Evolutionary conservation across 306 rosid genomes (phyloP), one percentile per base, ranked within the genome.

Genomic region (Geum urbanum): DNA sequence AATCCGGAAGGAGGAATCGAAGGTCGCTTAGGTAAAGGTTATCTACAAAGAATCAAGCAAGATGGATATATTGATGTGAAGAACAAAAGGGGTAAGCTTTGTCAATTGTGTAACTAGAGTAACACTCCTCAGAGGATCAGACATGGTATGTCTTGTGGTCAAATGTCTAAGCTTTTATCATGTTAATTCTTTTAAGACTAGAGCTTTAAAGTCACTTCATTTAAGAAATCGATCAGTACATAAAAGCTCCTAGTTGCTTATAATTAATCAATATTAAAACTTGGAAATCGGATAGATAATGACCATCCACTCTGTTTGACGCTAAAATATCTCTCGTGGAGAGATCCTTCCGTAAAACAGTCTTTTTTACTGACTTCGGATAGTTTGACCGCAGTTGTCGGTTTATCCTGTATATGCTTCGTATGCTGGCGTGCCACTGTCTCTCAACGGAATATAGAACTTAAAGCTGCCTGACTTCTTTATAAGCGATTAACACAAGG

Each of bases 1-100:
- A 78, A 92, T 84, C 83, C 90, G 46, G 73, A 70, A 54, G 80
- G 82, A 79, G 96, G 98, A 19, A 88, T 90, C 76, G 98, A 92
- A 83, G 83, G 84, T 72, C 97, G 94, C 79, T 72, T 92, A 79
- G 97, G 97, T 20, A 80, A 82, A 79, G 83, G 87, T 27, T 92
- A 83, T 78, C 73, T 83, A 12, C 90, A 78, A 75, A 84, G 84
- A 84, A 92, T 90, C 77, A 92, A 85, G 80, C 78, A 71, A 82
- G 81, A 84, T 69, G 98, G 97, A 66, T 92, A 40, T 71, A 84
- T 92, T 78, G 96, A 88, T 57, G 91, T 90, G 52, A 88, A 85
- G 84, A 86, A 82, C 65, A 80, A 71, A 84, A 85, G 79, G 88
- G 98, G 98, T 88, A 77, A 69, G 86, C 75, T 52, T 32, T 32